Conservation (phyloP, 805 yeast genomes). For the Candida sphagnicola region DNA sequence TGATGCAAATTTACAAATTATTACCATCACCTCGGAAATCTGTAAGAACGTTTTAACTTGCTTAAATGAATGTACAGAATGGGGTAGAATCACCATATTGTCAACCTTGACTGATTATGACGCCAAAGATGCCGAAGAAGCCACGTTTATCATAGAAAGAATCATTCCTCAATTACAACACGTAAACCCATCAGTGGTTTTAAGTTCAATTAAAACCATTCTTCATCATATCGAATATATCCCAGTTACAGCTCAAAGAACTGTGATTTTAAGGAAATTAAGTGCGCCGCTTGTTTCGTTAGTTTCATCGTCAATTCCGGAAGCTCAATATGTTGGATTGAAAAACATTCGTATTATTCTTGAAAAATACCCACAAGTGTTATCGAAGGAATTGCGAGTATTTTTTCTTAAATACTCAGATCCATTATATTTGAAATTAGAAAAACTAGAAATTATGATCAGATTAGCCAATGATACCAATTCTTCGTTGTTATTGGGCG, state of each 20-base stretch:
- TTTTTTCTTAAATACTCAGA: constrained; percentile 87
- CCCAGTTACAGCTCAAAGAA: constrained; percentile 35
- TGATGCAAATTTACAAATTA: constrained; percentile 34
- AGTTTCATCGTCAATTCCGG: constrained; percentile 79
- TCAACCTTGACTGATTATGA: constrained; percentile 73
- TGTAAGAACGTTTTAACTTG: constrained; percentile 71
- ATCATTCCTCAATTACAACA: constrained; percentile 95
- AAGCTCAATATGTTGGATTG: constrained; percentile 89
- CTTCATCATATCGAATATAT: constrained; percentile 58
- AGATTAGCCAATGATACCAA: constrained; percentile 63
- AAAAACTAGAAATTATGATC: constrained; percentile 70
- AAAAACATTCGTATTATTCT: constrained; percentile 86
- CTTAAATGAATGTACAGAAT: constrained; percentile 95
- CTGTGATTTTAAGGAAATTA: constrained; percentile 58
- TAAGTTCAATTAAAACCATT: constrained; percentile 78
- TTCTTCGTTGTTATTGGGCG: constrained; percentile 57
- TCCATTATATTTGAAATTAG: constrained; percentile 73
- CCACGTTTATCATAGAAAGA: constrained; percentile 81
- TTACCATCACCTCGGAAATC: constrained; percentile 36
- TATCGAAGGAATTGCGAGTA: constrained; percentile 77
- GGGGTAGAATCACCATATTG: constrained; percentile 94
- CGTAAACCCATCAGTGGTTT: constrained; percentile 92
- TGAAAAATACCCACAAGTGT: constrained; percentile 79
- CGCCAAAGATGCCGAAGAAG: constrained; percentile 57
- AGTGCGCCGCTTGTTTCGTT: constrained; percentile 85